These are phyloP conservation scores for Russula earlei DNA, from an alignment of 768 basidiomycete species.

Conservation along the genomic window DNA sequence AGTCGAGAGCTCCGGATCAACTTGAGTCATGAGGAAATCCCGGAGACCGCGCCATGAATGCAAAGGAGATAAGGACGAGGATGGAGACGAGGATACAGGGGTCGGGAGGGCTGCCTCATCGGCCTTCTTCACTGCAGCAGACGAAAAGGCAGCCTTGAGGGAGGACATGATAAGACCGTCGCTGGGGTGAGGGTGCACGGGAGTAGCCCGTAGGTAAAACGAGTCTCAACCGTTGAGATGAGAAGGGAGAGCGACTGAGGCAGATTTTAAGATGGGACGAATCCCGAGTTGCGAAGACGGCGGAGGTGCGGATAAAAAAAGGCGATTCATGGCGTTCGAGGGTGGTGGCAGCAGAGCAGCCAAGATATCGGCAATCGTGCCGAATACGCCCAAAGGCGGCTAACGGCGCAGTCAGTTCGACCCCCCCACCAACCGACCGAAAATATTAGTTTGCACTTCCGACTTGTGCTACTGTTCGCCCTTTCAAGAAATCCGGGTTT, in stretches of 20 bases:
- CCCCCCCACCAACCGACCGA: no score
- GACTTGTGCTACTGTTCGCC: no score
- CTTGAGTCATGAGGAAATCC: slow-evolving; percentile 30
- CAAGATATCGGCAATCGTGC: no score
- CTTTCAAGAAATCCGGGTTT: no score
- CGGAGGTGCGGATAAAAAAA: background rate
- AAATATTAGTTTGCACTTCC: no score
- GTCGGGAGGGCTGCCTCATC: slow-evolving; percentile 6
- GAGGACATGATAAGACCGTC: background rate
- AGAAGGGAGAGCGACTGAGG: background rate
- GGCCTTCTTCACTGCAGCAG: background rate
- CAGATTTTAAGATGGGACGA: background rate
- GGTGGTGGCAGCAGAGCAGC: no score
- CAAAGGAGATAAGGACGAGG: background rate
- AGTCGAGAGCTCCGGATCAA: slow-evolving; percentile 42
- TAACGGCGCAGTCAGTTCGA: no score
- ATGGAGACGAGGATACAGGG: background rate
- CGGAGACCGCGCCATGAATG: slow-evolving; percentile 23
- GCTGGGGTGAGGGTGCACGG: background rate
- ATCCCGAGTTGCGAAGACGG: background rate
- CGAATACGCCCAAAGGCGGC: no score
- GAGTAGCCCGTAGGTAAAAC: background rate
- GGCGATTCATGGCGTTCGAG: no score
- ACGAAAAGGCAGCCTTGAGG: background rate
- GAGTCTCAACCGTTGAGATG: no score